Evolutionary conservation across 2,329 filamentous ascomycete genomes (phyloP).

Genomic region (Ciborinia camelliae): DNA sequence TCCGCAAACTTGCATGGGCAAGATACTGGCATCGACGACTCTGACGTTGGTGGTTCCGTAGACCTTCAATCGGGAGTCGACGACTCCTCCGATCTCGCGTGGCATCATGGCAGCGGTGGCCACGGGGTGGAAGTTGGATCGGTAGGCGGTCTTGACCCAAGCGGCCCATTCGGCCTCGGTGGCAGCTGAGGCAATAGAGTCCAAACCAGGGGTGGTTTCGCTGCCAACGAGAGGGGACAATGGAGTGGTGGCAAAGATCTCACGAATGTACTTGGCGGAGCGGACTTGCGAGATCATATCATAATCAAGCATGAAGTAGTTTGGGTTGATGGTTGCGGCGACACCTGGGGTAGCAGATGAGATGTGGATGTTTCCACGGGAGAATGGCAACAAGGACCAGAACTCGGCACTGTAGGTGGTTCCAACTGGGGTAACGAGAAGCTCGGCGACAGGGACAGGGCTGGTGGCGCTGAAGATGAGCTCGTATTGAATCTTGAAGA

Average conservation of each 20-base stretch:
- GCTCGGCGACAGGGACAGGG: slow-evolving; percentile 46
- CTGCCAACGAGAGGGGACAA: neutral
- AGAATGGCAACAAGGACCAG: slow-evolving; percentile 46
- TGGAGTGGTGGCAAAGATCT: neutral
- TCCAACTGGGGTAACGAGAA: slow-evolving; percentile 47
- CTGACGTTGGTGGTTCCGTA: slow-evolving; percentile 25
- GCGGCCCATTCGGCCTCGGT: slow-evolving; percentile 16
- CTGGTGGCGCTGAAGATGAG: slow-evolving; percentile 40
- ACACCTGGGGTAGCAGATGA: slow-evolving; percentile 39
- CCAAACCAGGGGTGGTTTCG: slow-evolving; percentile 20
- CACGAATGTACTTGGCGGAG: slow-evolving; percentile 1
- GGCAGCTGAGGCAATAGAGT: slow-evolving; percentile 12
- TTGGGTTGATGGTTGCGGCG: slow-evolving; percentile 48
- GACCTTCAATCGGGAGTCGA: slow-evolving; percentile 25
- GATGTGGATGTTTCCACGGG: slow-evolving; percentile 55
- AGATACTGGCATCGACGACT: slow-evolving; percentile 27
- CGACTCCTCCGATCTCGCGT: slow-evolving; percentile 25
- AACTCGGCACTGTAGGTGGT: slow-evolving; percentile 26
- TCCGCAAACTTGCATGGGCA: slow-evolving; percentile 23
- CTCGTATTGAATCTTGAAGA: slow-evolving; percentile 17
- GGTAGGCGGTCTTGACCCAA: slow-evolving; percentile 14
- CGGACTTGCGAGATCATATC: neutral
- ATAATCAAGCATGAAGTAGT: slow-evolving; percentile 37
- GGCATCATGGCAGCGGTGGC: slow-evolving; percentile 27
- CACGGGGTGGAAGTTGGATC: slow-evolving; percentile 24